Base-by-base conservation (phyloP, 2,329 filamentous ascomycete genomes). In the Calycina herbarum region DNA sequence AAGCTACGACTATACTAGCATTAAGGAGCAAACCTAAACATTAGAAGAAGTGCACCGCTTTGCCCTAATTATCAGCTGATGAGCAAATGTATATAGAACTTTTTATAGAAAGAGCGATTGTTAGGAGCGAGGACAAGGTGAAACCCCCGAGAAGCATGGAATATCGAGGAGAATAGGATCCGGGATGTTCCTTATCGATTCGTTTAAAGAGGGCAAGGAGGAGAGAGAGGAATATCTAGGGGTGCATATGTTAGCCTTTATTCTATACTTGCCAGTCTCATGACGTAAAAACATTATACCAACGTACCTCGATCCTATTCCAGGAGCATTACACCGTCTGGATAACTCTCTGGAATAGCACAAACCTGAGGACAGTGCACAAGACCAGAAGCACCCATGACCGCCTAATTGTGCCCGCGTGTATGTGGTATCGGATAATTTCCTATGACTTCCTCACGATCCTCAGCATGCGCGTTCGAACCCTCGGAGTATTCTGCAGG, bases 61-160 rank as follows among this genome's bases (percentile, higher is more conserved):
- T 51, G 2, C 48, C 35, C 57, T 35, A 61, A 2, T 62, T 54
- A 13, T 58, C 40, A 40, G 56, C 57, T 31, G 35, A 20, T 2
- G 66, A 60, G 61, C 66, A 67, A 17, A 67, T 67, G 24, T 65
- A 67, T 38, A 60, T 67, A 13, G 66, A 65, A 38, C 33, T 45
- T 20, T 63, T 48, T 15, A 60, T 56, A 15, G 60, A 63, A 6
- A 62, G 17, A 24, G 59, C 27, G 20, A 65, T 24, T 27, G 38
- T 59, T 20, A 35, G 35, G 48, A 61, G 38, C 35, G 63, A 57
- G 15, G 63, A 61, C 3, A 67, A 20, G 15, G 51, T 35, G 33
- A 42, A 63, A 24, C 51, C 40, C 13, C n/a, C 57, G 24, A 65
- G 40, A n/a, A 63, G 35, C 11, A 61, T 24, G 5, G 56, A 54